Evolutionary conservation across 805 yeast species (phyloP), one percentile per base, ranked within the genome.

Genomic region (Cyberlindnera mrakii): DNA sequence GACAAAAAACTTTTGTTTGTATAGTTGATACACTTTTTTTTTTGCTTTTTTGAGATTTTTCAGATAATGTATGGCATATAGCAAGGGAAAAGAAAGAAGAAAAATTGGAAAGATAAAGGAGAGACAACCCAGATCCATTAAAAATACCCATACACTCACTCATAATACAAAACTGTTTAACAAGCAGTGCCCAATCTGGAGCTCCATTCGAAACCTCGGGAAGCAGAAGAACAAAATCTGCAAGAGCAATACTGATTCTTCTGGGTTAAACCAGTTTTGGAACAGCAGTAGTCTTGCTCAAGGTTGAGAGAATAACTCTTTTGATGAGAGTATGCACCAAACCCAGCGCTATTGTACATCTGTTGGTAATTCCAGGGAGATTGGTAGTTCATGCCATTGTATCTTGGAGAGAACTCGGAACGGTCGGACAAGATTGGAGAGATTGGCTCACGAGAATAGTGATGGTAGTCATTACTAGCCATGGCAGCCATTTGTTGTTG

Each of bases 221-320:
- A 11, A 9, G 48, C 43, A 16, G 46, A 37, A 9, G 54, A 46
- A 34, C 62, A 58, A 43, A 40, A 56, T 27, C 46, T 43, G 46
- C 62, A 58, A 6, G 49, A 44, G 33, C 62, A 58, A 40, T 48
- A 52, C 23, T 44, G 42, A 23, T 40, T 39, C 38, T 44, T 51
- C 23, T 48, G 48, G 25, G 41, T 41, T n/a, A 57, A 51, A 5
- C 62, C 62, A 16, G 58, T 51, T 36, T 48, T 49, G 18, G 50
- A 35, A 37, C 62, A 57, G 35, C 59, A 56, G 41, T 42, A 52
- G 10, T 53, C 55, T 20, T 54, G 52, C 29, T 49, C 54, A 33
- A 27, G 7, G 19, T 37, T 19, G 29, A 46, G 39, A 3, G 59
- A 52, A 39, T 47, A 47, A 10, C 34, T 35, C 44, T 48, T 52